Percentiles rank a stretch among this genome's conserved stretches.
These are phyloP conservation scores for Fusarium nelsonii DNA, from an alignment of 2,329 filamentous ascomycete species.

Conservation along the genomic window DNA sequence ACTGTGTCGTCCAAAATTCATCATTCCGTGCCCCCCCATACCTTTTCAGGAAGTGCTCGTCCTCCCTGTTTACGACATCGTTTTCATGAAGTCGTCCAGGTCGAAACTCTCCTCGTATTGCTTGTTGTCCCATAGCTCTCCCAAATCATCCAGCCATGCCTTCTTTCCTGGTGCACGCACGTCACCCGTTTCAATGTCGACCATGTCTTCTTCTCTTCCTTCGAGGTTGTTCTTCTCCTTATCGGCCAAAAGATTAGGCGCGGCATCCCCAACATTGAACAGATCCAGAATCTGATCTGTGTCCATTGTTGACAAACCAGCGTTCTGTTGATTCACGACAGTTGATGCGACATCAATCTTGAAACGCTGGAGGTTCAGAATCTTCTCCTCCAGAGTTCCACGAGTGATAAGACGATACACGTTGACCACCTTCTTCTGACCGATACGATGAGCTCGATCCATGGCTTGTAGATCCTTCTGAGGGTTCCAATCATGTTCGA, in stretches of 20 bases:
- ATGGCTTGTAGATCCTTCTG: constrained; percentile 99
- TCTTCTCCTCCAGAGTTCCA: constrained; percentile 98
- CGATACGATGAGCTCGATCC: constrained; percentile 97
- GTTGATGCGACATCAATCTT: constrained; percentile 99
- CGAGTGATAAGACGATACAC: constrained; percentile 97
- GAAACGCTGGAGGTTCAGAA: constrained; percentile 96
- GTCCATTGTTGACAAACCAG: constrained; percentile 93
- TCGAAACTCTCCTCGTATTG: constrained; percentile 99
- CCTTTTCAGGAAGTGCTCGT: constrained; percentile 11
- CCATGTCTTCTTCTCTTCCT: constrained; percentile 84
- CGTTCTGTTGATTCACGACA: constrained; percentile 99
- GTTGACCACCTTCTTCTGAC: constrained; percentile 99
- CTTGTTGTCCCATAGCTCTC: constrained; percentile 95
- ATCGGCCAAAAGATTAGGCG: constrained; percentile 73
- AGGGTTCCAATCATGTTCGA: constrained; percentile 99
- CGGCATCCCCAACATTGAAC: constrained; percentile 88
- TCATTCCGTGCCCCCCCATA: constrained; percentile 8
- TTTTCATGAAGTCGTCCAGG: constrained; percentile 93
- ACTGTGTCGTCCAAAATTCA: constrained; percentile 22
- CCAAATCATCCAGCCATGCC: constrained; percentile 92
- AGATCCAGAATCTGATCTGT: constrained; percentile 98
- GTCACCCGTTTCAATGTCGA: constrained; percentile 92
- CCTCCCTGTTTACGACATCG: constrained; percentile 73
- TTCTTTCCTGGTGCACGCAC: constrained; percentile 98
- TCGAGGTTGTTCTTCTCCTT: constrained; percentile 70